Evolutionary conservation across 768 basidiomycete genomes (phyloP), one percentile per base, ranked within the genome.

Genomic region (Chalciporus pseudorubinellus): DNA sequence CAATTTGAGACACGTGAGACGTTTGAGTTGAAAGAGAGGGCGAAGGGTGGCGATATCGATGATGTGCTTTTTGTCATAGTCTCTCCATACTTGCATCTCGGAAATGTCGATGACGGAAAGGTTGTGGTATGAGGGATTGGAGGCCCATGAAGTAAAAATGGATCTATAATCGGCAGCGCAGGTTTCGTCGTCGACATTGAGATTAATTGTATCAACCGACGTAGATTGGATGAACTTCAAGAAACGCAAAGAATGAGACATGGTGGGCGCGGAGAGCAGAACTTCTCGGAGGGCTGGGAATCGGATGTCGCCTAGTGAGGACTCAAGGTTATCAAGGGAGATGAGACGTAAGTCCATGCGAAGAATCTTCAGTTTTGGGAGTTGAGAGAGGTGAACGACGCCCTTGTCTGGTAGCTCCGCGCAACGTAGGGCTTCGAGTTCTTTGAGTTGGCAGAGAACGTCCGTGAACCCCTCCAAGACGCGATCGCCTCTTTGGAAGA

Each of bases 151-250:
- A 3, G 57, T 50, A 34, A 65, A 65, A 12, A 67, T 64, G 41
- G 31, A 29, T 6, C 58, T 44, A 38, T 66, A 65, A 46, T 57
- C 59, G 16, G 56, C 48, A 46, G 64, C 64, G 40, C 59, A 59
- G 6, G 62, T 64, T 62, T 65, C 64, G 46, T 65, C 65, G 45
- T 65, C 64, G 45, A 65, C 46, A 24, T 66, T 65, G 65, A 67
- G 62, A 61, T 66, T 65, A 39, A 65, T 65, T 56, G 65, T 64
- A 59, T 64, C 62, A 53, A 65, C 52, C 26, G 59, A 59, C 42
- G 57, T 53, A 28, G 65, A 65, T 39, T 59, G 57, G 31, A 66
- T 52, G 57, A 64, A 61, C 48, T 64, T 46, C 43, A 66, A 21
- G 52, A 65, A 67, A 42, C 43, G 59, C 14, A 61, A 60, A 39